Percentiles rank a stretch among this genome's conserved stretches.
Evolutionary conservation across 2,329 filamentous ascomycete species (phyloP).

Genomic region (Alternaria longipes): DNA sequence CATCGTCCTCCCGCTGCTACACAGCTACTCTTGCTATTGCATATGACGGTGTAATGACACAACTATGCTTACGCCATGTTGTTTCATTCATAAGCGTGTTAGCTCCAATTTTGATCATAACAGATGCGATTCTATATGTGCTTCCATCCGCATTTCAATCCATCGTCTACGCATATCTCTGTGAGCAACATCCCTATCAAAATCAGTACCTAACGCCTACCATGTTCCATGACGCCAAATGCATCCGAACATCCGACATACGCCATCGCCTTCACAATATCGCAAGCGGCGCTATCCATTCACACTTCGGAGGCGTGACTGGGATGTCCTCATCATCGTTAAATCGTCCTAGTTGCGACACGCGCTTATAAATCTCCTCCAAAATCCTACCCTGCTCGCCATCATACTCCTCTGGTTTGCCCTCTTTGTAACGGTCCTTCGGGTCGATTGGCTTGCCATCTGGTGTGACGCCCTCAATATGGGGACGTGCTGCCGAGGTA

Average conservation of each 20-base stretch:
- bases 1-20: background rate
- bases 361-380: constrained; percentile 70
- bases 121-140: background rate
- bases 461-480: constrained; percentile 14
- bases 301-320: constrained; percentile 77
- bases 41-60: background rate
- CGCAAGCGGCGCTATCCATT: constrained; percentile 59
- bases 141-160: background rate
- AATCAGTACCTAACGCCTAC: background rate
- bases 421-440: constrained; percentile 66
- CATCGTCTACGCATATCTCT: background rate
- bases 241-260: background rate
- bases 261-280: background rate
- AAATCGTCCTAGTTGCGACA: constrained; percentile 73
- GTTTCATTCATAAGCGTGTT: background rate
- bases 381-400: constrained; percentile 62
- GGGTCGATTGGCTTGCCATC: constrained; percentile 33
- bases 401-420: constrained; percentile 65
- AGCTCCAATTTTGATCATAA: background rate
- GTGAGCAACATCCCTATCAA: background rate
- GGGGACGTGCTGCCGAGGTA: constrained; percentile 18
- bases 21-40: background rate
- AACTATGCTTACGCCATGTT: background rate
- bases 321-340: constrained; percentile 76
- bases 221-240: background rate